A percentile compares a stretch with the other conserved stretches of the same genome.
phyloP scores from a whole-genome alignment of 495 filamentous ascomycete genomes.

The Amniculicola lignicola region DNA sequence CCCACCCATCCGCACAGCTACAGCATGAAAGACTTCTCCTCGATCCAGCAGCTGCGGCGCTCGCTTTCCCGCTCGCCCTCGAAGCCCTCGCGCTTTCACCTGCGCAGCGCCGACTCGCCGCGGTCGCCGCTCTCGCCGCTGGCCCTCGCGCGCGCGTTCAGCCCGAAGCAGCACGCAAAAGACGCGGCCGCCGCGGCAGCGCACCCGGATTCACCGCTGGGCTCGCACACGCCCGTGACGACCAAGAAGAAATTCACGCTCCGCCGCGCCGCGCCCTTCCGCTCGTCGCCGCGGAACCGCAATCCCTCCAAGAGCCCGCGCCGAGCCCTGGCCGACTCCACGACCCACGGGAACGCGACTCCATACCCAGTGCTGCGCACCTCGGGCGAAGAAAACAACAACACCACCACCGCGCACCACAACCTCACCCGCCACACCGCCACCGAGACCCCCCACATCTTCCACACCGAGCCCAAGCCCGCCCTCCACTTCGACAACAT shows the following conservation, averaged over 20 bases:
- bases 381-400: conserved; percentile 56
- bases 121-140: conserved; percentile 45
- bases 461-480: conserved; percentile 15
- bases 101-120: conserved; percentile 51
- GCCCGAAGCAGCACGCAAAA: conserved; percentile 7
- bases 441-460: conserved; percentile 8
- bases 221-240: background rate
- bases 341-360: conserved; percentile 66
- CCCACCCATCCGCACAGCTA: conserved; percentile 77
- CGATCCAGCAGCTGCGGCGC: conserved; percentile 73
- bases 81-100: conserved; percentile 64
- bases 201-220: conserved; percentile 9
- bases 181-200: conserved; percentile 1
- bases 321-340: conserved; percentile 66
- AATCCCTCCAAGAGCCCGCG: conserved; percentile 75
- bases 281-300: conserved; percentile 49
- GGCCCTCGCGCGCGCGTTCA: conserved; percentile 31
- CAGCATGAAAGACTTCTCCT: conserved; percentile 63
- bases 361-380: conserved; percentile 42
- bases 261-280: conserved; percentile 48
- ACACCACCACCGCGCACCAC: conserved; percentile 2
- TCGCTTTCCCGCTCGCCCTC: conserved; percentile 86
- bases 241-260: conserved; percentile 37
- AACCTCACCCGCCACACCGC: conserved; percentile 8
- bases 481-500: conserved; percentile 18